Evolutionary conservation across 2,329 filamentous ascomycete species (phyloP), one percentile per base, ranked within the genome.

Genomic region (Sclerotinia glacialis): DNA sequence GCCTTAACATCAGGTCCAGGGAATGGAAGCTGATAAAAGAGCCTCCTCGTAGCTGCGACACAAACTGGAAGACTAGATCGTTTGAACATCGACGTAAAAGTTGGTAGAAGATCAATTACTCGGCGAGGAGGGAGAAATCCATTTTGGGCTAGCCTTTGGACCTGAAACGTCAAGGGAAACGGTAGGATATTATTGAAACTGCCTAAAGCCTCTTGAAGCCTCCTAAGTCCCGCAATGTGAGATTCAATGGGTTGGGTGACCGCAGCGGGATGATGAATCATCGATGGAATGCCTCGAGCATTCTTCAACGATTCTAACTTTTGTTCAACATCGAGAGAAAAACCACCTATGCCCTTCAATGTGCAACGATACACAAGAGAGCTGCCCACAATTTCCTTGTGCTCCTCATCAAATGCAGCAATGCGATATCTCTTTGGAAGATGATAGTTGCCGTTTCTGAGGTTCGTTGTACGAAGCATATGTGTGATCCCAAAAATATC

Each of bases 81-180:
- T 16, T 58, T 75, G 62, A 56, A 73, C 60, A 76, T 52, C 56
- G 72, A 76, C 0, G 79, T 69, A 0, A 69, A 50, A 5, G 76
- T 73, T 1, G 89, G 77, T 1, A 78, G 69, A 6, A 91, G 72
- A 1, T 74, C 68, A 0, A 79, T 56, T 0, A 86, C 84, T 1
- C 78, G 83, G 0, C 73, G 71, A 0, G 89, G 89, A 16, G 85
- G 79, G 1, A 92, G 79, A 65, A 83, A 86, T 28, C 84, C 85
- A 70, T 90, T 89, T 71, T 82, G 80, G 0, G 87, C 85, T 6
- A 93, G 77, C 21, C 82, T 83, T 61, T 89, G 83, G 6, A 91
- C 78, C 70, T 90, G 88, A 71, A 86, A 90, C 7, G 85, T 79
- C 0, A 88, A 72, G 0, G 77, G 74, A 69, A 87, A 91, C 6